Conservation (phyloP, 1,139 yeast genomes). For the Yamadazyma membranifaciens region DNA sequence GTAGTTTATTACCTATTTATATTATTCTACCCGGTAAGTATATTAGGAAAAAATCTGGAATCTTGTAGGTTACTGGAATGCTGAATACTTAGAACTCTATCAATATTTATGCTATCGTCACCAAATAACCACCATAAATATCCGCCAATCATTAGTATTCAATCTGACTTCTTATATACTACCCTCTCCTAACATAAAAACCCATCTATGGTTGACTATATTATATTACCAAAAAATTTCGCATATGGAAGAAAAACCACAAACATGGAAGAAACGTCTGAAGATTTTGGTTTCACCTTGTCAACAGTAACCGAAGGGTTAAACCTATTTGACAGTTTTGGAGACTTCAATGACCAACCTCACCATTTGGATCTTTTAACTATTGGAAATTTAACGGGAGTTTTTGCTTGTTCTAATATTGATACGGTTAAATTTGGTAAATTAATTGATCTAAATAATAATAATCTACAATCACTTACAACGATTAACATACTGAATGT, state of each 20-base stretch:
- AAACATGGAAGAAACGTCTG: constrained; percentile 28
- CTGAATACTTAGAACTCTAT: background rate
- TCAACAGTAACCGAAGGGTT: constrained; percentile 27
- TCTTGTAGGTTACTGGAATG: background rate
- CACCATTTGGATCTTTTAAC: constrained; percentile 27
- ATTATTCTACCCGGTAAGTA: background rate
- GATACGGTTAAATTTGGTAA: constrained; percentile 14
- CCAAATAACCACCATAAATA: background rate
- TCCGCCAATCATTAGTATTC: background rate
- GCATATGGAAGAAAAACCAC: background rate
- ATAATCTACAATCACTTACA: constrained; percentile 7
- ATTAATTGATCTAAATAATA: constrained; percentile 10
- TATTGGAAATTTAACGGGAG: constrained; percentile 23
- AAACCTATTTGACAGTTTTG: constrained; percentile 22
- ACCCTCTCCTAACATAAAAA: background rate
- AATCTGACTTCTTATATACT: background rate
- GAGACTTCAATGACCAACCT: constrained; percentile 21
- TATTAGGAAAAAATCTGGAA: constrained; percentile 1
- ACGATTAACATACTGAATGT: constrained; percentile 12
- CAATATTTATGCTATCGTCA: background rate
- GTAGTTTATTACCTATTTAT: background rate
- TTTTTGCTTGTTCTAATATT: constrained; percentile 36
- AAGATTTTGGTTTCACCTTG: constrained; percentile 40
- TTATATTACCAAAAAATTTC: constrained; percentile 1
- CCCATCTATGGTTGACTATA: too few relatives aligned